A percentile compares a stretch with the other conserved stretches of the same genome.
Evolutionary conservation across 176 grass and related monocot genomes (phyloP).

Genomic region (Eremochloa ophiuroides): DNA sequence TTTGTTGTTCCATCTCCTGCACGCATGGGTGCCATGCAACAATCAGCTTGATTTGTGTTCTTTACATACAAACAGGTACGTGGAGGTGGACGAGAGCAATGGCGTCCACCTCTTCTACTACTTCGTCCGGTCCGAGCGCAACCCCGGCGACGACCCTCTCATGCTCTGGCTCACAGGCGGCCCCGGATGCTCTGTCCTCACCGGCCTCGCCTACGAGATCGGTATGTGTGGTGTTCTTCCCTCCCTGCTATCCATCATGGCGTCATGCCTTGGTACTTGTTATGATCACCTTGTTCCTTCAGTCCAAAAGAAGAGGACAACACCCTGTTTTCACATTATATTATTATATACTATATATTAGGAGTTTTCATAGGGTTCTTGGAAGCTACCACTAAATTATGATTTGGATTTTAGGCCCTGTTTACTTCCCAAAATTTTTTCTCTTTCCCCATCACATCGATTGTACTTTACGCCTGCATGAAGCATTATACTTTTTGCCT

Average conservation of each 20-base stretch:
- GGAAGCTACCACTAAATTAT: neutral
- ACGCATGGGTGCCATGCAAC: too few relatives aligned
- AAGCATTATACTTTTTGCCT: too few relatives aligned
- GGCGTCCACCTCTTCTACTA: slow-evolving; percentile 61
- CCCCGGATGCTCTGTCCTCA: slow-evolving; percentile 54
- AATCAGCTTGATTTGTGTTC: neutral
- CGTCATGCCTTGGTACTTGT: neutral
- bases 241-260: neutral
- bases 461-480: too few relatives aligned
- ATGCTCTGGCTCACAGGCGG: slow-evolving; percentile 57
- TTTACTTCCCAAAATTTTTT: too few relatives aligned
- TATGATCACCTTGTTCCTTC: neutral
- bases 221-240: neutral
- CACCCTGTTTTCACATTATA: neutral
- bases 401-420: neutral
- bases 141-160: slow-evolving; percentile 35
- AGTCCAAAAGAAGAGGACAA: neutral
- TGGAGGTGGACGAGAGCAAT: slow-evolving; percentile 32
- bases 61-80: neutral
- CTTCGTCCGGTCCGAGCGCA: slow-evolving; percentile 43
- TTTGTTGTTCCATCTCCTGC: neutral
- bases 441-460: too few relatives aligned
- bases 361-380: neutral
- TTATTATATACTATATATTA: too few relatives aligned
- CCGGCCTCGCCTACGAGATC: slow-evolving; percentile 48